Evolutionary conservation across 2,329 filamentous ascomycete genomes (phyloP).

Genomic region (Arthrobotrys conoides): DNA sequence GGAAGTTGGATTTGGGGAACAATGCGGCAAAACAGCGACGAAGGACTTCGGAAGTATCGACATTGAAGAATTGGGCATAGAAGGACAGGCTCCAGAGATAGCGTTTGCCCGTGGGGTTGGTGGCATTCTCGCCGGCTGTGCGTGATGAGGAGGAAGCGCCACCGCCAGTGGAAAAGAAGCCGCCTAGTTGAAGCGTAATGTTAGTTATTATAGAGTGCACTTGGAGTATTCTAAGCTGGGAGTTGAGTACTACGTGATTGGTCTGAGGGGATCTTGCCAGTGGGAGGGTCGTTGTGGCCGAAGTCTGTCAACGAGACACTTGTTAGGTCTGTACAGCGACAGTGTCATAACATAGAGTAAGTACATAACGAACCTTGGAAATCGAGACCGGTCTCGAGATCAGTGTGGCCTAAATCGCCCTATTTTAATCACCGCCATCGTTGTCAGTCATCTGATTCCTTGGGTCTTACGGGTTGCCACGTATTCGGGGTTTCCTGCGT

Average conservation of each 20-base stretch:
- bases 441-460: constrained; percentile 54
- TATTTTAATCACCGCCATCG: constrained; percentile 67
- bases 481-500: background rate
- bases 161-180: constrained; percentile 68
- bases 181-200: constrained; percentile 68
- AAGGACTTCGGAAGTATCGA: constrained; percentile 91
- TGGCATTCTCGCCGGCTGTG: constrained; percentile 65
- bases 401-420: constrained; percentile 97
- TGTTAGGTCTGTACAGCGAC: constrained; percentile 22
- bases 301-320: constrained; percentile 62
- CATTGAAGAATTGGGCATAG: constrained; percentile 98
- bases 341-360: constrained; percentile 3
- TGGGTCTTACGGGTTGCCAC: background rate
- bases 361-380: constrained; percentile 90
- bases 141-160: constrained; percentile 67
- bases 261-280: constrained; percentile 63
- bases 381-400: constrained; percentile 98
- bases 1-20: constrained; percentile 92
- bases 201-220: constrained; percentile 66
- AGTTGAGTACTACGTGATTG: constrained; percentile 55
- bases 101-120: constrained; percentile 74
- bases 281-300: constrained; percentile 62
- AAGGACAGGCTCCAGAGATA: constrained; percentile 93
- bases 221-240: background rate
- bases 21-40: constrained; percentile 89